A percentile compares a stretch with the other conserved stretches of the same genome.
phyloP scores from a whole-genome alignment of 768 basidiomycete species.

The Pilatotrama ljubarskyi region DNA sequence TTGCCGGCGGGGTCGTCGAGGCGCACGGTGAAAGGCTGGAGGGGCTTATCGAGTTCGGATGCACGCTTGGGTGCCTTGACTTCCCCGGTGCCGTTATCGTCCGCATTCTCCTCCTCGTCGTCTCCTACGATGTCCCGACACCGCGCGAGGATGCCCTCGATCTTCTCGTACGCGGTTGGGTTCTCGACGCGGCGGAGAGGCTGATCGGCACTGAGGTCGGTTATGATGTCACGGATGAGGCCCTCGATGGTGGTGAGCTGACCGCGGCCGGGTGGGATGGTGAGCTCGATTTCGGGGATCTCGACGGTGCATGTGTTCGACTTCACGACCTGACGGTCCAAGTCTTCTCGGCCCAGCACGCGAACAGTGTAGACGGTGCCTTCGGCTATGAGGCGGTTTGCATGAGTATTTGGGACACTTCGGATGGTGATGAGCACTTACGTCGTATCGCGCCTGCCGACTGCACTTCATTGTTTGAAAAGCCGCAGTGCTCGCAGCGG shows the following conservation, averaged over 20 bases:
- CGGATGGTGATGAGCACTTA: constrained; percentile 46
- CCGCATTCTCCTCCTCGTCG: constrained; percentile 53
- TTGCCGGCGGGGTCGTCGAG: constrained; percentile 95
- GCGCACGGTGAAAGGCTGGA: constrained; percentile 75
- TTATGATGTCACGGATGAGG: constrained; percentile 75
- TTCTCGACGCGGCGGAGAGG: constrained; percentile 81
- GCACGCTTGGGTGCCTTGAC: constrained; percentile 33
- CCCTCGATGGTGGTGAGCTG: constrained; percentile 98
- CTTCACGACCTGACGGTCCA: constrained; percentile 92
- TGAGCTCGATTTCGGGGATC: constrained; percentile 88
- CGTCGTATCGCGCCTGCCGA: constrained; percentile 85
- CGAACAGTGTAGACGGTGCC: constrained; percentile 81
- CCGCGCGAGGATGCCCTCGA: constrained; percentile 71
- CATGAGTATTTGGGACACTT: background rate
- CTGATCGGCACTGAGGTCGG: constrained; percentile 81
- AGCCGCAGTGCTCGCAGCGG: constrained; percentile 90
- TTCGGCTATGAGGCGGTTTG: constrained; percentile 53
- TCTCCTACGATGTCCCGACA: constrained; percentile 62
- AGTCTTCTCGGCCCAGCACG: constrained; percentile 71
- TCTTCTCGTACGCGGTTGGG: constrained; percentile 66
- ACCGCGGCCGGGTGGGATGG: constrained; percentile 85
- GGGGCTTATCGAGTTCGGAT: constrained; percentile 48
- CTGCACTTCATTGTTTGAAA: constrained; percentile 91
- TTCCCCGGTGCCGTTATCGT: constrained; percentile 27
- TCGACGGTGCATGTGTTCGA: constrained; percentile 77